These are phyloP conservation scores for Xylariaceae sp. DNA, from an alignment of 2,329 filamentous ascomycete genomes.

Conservation along the genomic window DNA sequence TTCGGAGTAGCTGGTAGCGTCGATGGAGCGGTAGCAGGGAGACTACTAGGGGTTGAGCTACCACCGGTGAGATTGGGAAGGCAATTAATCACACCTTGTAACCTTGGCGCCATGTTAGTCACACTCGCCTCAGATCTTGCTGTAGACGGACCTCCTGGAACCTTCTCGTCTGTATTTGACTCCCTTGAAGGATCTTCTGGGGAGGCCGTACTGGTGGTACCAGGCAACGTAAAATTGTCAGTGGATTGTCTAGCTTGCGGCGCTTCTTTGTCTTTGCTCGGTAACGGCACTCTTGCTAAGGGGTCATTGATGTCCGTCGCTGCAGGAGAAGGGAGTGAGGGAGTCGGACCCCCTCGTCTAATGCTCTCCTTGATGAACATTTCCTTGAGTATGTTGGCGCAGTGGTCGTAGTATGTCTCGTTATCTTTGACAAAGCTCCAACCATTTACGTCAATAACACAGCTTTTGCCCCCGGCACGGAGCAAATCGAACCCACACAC, in stretches of 20 bases:
- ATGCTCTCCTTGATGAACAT: slow-evolving; percentile 81
- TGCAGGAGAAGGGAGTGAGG: slow-evolving; percentile 49
- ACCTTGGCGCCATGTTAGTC: slow-evolving; percentile 29
- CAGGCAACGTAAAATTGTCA: slow-evolving; percentile 21
- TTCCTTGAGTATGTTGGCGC: slow-evolving; percentile 76
- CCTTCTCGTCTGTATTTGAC: slow-evolving; percentile 25
- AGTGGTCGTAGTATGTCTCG: slow-evolving; percentile 95
- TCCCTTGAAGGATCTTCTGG: slow-evolving; percentile 23
- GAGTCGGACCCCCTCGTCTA: slow-evolving; percentile 57
- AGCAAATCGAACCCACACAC: slow-evolving; percentile 96
- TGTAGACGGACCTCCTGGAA: slow-evolving; percentile 12
- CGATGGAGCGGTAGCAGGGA: slow-evolving; percentile 39
- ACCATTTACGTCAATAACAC: slow-evolving; percentile 97
- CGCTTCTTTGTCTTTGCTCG: slow-evolving; percentile 40
- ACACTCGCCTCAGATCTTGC: slow-evolving; percentile 27
- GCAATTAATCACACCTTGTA: slow-evolving; percentile 38
- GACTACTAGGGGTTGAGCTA: slow-evolving; percentile 32
- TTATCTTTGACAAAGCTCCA: slow-evolving; percentile 99
- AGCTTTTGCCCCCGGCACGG: slow-evolving; percentile 82
- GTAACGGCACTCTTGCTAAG: slow-evolving; percentile 27
- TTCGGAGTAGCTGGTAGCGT: slow-evolving; percentile 37
- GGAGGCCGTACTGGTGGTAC: slow-evolving; percentile 10
- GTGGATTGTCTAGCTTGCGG: slow-evolving; percentile 22
- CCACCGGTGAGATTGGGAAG: slow-evolving; percentile 28
- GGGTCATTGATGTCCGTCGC: slow-evolving; percentile 40